Conservation (phyloP, 345 rosid genomes). For the Syzygium aqueum region DNA sequence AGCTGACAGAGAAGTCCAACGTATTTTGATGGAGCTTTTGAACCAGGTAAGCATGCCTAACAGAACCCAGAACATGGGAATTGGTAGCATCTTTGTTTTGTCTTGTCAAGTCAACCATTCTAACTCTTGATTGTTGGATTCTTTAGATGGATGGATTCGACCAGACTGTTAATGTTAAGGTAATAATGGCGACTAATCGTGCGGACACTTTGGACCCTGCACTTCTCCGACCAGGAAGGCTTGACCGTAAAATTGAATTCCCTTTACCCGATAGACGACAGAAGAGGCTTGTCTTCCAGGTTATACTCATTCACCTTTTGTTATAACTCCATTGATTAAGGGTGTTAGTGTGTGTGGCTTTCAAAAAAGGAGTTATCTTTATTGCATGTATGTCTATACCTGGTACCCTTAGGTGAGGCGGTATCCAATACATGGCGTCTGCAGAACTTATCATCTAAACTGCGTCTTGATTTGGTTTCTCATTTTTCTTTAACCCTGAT, state of each 20-base stretch:
- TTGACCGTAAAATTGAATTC: slow-evolving; percentile 89
- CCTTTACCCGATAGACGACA: slow-evolving; percentile 97
- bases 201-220: slow-evolving; percentile 99
- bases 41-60: slow-evolving; percentile 50
- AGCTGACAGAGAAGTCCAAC: slow-evolving; percentile 98
- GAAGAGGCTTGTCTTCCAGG: slow-evolving; percentile 99
- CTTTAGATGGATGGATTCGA: slow-evolving; percentile 90
- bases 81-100: not conserved
- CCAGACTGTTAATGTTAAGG: slow-evolving; percentile 96
- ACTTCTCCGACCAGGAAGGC: slow-evolving; percentile 95
- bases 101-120: not conserved
- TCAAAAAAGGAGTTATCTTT: not conserved
- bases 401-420: not conserved
- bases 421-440: not conserved
- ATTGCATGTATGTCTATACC: not conserved
- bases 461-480: not conserved
- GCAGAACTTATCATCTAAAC: not conserved
- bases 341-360: not conserved
- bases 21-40: slow-evolving; percentile 91
- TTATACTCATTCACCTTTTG: slow-evolving; percentile 1
- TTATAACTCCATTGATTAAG: not conserved
- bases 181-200: slow-evolving; percentile 95
- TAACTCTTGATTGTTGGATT: slow-evolving; percentile 1
- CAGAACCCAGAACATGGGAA: not conserved
- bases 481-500: not conserved